These are phyloP conservation scores for Euphorbia tirucalli DNA, from an alignment of 345 rosid species.

Conservation along the genomic window DNA sequence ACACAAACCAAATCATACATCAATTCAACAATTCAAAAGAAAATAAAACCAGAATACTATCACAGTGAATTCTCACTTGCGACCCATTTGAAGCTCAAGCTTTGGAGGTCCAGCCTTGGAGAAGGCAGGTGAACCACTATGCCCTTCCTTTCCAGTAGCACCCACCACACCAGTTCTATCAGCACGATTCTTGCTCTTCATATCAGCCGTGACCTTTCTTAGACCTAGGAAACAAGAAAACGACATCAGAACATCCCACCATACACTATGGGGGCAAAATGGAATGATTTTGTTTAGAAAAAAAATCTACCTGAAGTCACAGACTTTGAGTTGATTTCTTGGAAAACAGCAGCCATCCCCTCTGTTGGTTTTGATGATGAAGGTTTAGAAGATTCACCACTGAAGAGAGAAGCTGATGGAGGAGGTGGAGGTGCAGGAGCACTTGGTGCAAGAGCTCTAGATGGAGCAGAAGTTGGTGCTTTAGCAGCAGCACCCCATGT, in stretches of 20 bases:
- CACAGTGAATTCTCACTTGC: constrained; percentile 59
- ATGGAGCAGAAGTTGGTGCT: constrained; percentile 43
- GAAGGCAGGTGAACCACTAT: constrained; percentile 43
- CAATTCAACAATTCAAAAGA: constrained; percentile 9
- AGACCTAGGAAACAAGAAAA: constrained; percentile 53
- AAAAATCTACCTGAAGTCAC: constrained; percentile 63
- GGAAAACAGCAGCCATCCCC: constrained; percentile 97
- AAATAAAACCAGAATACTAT: constrained; percentile 3
- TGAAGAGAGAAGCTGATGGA: constrained; percentile 70
- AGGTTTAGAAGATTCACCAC: constrained; percentile 61
- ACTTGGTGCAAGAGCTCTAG: constrained; percentile 51
- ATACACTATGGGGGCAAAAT: constrained; percentile 6
- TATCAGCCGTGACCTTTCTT: constrained; percentile 79
- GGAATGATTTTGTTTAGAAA: constrained; percentile 1
- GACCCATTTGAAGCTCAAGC: constrained; percentile 96
- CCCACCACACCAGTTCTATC: constrained; percentile 76
- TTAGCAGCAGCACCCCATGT: constrained; percentile 76
- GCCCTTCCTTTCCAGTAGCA: constrained; percentile 50
- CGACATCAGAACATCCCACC: constrained; percentile 12
- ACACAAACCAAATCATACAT: constrained; percentile 15
- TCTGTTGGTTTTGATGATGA: constrained; percentile 75
- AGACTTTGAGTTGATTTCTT: constrained; percentile 63
- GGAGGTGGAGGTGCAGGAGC: constrained; percentile 94
- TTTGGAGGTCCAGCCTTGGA: constrained; percentile 86
- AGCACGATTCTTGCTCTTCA: constrained; percentile 82